These are phyloP conservation scores for Talaromyces liani DNA, from an alignment of 495 filamentous ascomycete genomes.

Conservation along the genomic window DNA sequence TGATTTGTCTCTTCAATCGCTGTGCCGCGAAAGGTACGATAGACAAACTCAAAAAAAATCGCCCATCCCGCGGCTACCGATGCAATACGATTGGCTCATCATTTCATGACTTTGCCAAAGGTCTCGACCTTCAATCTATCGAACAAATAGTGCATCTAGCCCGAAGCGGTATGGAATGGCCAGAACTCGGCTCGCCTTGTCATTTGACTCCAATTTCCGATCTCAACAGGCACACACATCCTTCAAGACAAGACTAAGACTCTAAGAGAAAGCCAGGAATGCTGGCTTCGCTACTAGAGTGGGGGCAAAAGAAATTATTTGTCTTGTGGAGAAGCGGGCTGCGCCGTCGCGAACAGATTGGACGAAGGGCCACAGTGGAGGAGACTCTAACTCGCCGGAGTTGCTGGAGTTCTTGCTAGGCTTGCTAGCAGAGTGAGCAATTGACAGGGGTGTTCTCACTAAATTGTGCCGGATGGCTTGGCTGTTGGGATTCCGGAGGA, in stretches of 20 bases:
- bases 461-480: not conserved
- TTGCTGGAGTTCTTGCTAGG: not conserved
- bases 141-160: not conserved
- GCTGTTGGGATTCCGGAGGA: not conserved
- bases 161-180: not conserved
- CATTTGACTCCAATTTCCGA: not conserved
- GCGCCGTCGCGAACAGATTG: conserved; percentile 1
- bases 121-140: not conserved
- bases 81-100: not conserved
- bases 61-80: not conserved
- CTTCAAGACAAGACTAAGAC: not conserved
- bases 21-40: not conserved
- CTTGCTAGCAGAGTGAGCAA: not conserved
- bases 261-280: not conserved
- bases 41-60: not conserved
- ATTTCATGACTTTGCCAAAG: not conserved
- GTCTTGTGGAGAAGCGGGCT: conserved; percentile 5
- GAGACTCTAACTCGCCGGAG: not conserved
- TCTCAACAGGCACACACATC: not conserved
- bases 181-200: not conserved
- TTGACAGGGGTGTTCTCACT: not conserved
- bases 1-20: not conserved
- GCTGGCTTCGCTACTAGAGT: not conserved
- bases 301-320: conserved; percentile 1
- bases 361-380: not conserved